Evolutionary conservation across 768 basidiomycete species (phyloP).

Genomic region (Lactarius hengduanensis): DNA sequence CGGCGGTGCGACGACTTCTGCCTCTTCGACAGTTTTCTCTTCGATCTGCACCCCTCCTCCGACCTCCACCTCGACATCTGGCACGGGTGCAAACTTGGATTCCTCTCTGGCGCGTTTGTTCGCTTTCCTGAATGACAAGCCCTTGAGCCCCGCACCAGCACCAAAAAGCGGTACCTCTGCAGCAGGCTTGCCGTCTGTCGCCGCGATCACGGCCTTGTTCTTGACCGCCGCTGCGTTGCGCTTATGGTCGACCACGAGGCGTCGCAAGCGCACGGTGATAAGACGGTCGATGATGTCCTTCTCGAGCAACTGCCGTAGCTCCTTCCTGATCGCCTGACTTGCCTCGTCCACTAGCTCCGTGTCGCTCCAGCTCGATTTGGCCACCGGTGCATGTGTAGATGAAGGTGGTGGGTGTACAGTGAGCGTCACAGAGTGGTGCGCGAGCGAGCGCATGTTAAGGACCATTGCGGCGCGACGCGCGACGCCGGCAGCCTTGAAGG

Average conservation of each 20-base stretch:
- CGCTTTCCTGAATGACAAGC: conserved; percentile 45
- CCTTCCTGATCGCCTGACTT: conserved; percentile 52
- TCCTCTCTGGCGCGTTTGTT: conserved; percentile 42
- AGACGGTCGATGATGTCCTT: conserved; percentile 66
- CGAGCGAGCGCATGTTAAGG: conserved; percentile 55
- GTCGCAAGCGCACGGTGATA: conserved; percentile 52
- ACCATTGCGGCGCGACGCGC: conserved; percentile 71
- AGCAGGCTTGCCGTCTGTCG: conserved; percentile 25
- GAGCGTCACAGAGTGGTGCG: conserved; percentile 57
- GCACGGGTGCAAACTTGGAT: conserved; percentile 28
- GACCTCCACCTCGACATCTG: conserved; percentile 36
- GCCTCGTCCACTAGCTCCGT: conserved; percentile 55
- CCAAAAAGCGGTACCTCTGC: conserved; percentile 39
- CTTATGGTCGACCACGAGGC: conserved; percentile 54
- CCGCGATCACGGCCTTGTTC: conserved; percentile 29
- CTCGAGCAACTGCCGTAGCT: conserved; percentile 55
- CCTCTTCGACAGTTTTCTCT: conserved; percentile 36
- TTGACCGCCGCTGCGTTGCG: conserved; percentile 37
- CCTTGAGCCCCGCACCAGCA: conserved; percentile 47
- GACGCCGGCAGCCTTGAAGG: conserved; percentile 60
- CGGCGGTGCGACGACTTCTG: conserved; percentile 43
- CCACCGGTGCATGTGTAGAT: conserved; percentile 38
- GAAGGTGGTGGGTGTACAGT: conserved; percentile 48
- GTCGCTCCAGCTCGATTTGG: conserved; percentile 49
- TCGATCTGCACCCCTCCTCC: conserved; percentile 31